These are phyloP conservation scores for Trichoderma lentiforme DNA, from an alignment of 2,329 filamentous ascomycete species.

Conservation along the genomic window DNA sequence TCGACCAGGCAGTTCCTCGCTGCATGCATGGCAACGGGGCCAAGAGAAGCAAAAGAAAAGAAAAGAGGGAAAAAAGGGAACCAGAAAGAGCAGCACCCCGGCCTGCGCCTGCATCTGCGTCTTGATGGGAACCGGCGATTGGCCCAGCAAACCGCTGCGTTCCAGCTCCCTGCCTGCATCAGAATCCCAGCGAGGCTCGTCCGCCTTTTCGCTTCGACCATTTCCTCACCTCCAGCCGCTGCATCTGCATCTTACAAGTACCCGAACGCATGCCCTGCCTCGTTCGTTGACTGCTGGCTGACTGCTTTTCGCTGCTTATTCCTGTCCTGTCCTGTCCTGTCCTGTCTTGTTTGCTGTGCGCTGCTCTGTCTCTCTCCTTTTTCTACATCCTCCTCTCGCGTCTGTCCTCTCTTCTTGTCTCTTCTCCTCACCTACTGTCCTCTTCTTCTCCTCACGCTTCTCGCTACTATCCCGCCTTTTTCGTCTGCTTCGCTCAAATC, in stretches of 20 bases:
- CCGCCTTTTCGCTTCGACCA: constrained; percentile 7
- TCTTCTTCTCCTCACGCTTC: not conserved
- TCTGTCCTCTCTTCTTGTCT: not conserved
- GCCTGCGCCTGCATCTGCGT: not conserved
- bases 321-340: not conserved
- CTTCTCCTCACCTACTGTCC: not conserved
- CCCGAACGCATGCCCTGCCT: not conserved
- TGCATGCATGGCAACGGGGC: not conserved
- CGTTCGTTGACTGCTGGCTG: not conserved
- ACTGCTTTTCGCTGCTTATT: not conserved
- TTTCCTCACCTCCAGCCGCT: not conserved
- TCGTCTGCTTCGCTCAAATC: not conserved
- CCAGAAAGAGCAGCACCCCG: not conserved
- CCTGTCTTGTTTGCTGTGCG: not conserved
- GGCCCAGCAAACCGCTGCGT: constrained; percentile 3
- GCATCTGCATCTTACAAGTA: not conserved
- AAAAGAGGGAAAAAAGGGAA: not conserved
- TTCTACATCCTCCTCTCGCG: not conserved
- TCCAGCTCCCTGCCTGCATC: constrained; percentile 3
- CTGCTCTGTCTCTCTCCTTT: not conserved
- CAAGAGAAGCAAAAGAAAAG: not conserved
- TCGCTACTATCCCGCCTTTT: not conserved
- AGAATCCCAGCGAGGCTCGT: not conserved
- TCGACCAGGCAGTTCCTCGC: not conserved
- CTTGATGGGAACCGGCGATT: not conserved